Conservation (phyloP, 306 rosid species). For the Herpetospermum pedunculosum region DNA sequence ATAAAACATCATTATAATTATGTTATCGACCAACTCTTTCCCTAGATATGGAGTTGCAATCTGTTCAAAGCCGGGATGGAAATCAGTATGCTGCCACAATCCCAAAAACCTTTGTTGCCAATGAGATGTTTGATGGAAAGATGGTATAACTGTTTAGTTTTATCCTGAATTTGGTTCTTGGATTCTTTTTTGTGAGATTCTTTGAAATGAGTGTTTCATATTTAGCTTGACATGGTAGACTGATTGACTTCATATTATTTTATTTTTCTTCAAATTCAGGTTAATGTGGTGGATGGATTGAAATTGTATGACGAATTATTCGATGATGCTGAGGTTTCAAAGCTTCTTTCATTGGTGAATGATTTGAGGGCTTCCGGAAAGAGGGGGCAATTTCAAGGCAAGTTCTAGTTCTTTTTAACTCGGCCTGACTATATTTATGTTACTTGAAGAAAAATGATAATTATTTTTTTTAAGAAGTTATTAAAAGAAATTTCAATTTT, state of each 20-base stretch:
- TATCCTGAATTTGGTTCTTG: not conserved
- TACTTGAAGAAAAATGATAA: not conserved
- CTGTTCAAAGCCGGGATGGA: slow-evolving; percentile 30
- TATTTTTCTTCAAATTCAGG: slow-evolving; percentile 25
- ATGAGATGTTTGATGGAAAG: slow-evolving; percentile 58
- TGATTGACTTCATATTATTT: not conserved
- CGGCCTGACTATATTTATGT: not conserved
- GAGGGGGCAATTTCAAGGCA: slow-evolving; percentile 69
- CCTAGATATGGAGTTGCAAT: slow-evolving; percentile 42
- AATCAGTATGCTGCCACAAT: slow-evolving; percentile 24
- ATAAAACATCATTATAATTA: not conserved
- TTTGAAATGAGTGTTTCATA: not conserved
- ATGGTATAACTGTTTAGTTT: slow-evolving; percentile 32
- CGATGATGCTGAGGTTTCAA: slow-evolving; percentile 44
- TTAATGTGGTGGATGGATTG: slow-evolving; percentile 77
- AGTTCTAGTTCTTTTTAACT: slow-evolving; percentile 9
- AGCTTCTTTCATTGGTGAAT: slow-evolving; percentile 50
- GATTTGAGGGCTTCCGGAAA: slow-evolving; percentile 65
- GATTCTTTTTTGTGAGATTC: not conserved
- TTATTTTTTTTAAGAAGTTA: not conserved
- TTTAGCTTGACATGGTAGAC: not conserved
- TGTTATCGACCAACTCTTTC: not conserved
- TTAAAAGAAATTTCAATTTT: not conserved
- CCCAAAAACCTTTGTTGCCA: slow-evolving; percentile 50
- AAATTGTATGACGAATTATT: slow-evolving; percentile 51